Percentiles rank a stretch among this genome's conserved stretches.
These are phyloP conservation scores for Ophiostoma angusticollis DNA, from an alignment of 2,329 filamentous ascomycete species.

Conservation along the genomic window DNA sequence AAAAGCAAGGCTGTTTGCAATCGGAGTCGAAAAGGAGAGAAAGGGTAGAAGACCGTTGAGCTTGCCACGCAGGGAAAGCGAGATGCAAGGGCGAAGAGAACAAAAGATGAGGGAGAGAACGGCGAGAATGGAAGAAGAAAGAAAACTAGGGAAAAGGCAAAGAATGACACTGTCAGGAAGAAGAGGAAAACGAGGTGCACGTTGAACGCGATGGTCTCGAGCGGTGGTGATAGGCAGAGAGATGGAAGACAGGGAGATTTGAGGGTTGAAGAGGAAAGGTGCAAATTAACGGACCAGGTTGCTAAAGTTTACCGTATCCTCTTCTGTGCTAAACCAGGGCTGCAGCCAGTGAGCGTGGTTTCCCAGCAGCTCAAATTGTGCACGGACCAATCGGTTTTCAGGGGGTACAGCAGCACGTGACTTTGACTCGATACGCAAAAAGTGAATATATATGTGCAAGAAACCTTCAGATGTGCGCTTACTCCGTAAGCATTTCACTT, in stretches of 20 bases:
- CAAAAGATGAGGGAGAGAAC: not conserved
- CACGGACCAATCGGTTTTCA: too few species aligned
- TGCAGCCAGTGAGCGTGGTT: too few species aligned
- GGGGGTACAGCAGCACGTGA: too few species aligned
- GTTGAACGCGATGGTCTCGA: too few species aligned
- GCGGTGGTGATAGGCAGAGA: too few species aligned
- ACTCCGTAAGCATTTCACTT: not conserved
- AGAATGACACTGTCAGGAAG: conserved; percentile 11
- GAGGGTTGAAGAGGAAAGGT: conserved; percentile 3
- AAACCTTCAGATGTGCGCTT: too few species aligned
- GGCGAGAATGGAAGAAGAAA: conserved; percentile 1
- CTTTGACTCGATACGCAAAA: too few species aligned
- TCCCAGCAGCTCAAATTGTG: too few species aligned
- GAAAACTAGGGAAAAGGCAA: too few species aligned
- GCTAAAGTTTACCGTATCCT: conserved; percentile 13
- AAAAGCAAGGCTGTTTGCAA: too few species aligned
- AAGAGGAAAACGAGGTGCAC: conserved; percentile 1
- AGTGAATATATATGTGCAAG: too few species aligned
- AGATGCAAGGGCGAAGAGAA: conserved; percentile 6
- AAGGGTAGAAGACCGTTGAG: conserved; percentile 3
- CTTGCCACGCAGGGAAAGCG: conserved; percentile 10
- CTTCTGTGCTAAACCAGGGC: conserved; percentile 9
- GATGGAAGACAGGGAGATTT: conserved; percentile 6
- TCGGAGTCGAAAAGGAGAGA: not conserved
- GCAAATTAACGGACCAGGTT: conserved; percentile 13